Conservation (phyloP, 1,284 basidiomycete genomes). For the Abortiporus biennis region DNA sequence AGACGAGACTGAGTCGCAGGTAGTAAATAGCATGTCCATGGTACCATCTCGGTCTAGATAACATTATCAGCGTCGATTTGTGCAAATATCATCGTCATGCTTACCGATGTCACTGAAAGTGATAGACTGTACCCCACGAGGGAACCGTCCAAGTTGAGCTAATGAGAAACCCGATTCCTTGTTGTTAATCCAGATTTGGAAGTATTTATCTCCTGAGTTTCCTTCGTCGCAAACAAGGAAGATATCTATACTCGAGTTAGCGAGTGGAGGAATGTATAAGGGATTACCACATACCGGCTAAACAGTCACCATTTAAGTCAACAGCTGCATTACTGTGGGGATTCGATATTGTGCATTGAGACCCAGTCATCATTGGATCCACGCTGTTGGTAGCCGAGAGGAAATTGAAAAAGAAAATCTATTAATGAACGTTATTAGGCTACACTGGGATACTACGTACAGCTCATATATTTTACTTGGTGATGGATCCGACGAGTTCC, state of each 20-base stretch:
- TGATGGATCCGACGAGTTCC: constrained; percentile 51
- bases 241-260: constrained; percentile 49
- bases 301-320: constrained; percentile 93
- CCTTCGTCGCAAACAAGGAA: constrained; percentile 83
- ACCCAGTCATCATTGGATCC: constrained; percentile 54
- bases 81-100: constrained; percentile 16
- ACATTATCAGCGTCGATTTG: background rate
- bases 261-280: constrained; percentile 5
- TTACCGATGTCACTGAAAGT: constrained; percentile 90
- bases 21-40: constrained; percentile 90
- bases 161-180: constrained; percentile 73
- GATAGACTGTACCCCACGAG: constrained; percentile 73
- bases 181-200: constrained; percentile 91
- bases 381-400: constrained; percentile 34
- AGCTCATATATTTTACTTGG: constrained; percentile 54
- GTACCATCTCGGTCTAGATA: constrained; percentile 87
- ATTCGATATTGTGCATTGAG: constrained; percentile 70
- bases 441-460: constrained; percentile 32
- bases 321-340: constrained; percentile 96
- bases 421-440: background rate
- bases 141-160: constrained; percentile 65
- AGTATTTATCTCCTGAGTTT: constrained; percentile 44
- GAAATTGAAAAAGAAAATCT: background rate
- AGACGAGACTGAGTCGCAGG: constrained; percentile 68
- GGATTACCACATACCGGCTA: constrained; percentile 58